phyloP scores from a whole-genome alignment of 2,329 filamentous ascomycete genomes.

The Neopestalotiopsis sp. region DNA sequence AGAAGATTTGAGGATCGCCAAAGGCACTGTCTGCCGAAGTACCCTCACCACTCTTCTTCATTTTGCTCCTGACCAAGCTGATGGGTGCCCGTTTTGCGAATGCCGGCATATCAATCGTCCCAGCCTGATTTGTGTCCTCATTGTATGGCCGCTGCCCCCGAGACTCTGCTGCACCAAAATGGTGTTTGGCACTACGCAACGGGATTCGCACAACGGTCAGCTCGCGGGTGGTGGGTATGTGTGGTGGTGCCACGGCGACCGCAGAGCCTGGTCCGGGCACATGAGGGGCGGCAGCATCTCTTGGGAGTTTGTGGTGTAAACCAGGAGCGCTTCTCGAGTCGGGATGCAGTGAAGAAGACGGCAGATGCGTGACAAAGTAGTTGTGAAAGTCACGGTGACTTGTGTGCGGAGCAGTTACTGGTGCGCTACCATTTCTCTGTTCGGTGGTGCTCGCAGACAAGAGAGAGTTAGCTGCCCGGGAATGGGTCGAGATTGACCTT shows the following conservation, averaged over 20 bases:
- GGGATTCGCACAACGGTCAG: slow-evolving; percentile 95
- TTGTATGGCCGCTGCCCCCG: slow-evolving; percentile 87
- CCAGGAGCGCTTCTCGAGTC: slow-evolving; percentile 71
- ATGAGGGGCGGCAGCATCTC: slow-evolving; percentile 83
- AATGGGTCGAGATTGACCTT: slow-evolving; percentile 21
- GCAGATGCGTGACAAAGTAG: slow-evolving; percentile 96
- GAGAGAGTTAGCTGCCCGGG: slow-evolving; percentile 14
- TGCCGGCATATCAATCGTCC: slow-evolving; percentile 89
- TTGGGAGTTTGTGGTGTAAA: slow-evolving; percentile 84
- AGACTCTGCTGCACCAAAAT: slow-evolving; percentile 82
- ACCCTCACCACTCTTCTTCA: slow-evolving; percentile 60
- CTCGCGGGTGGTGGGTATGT: slow-evolving; percentile 69
- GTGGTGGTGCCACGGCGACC: slow-evolving; percentile 63
- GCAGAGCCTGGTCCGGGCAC: slow-evolving; percentile 57
- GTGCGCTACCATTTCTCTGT: slow-evolving; percentile 14
- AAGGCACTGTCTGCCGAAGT: slow-evolving; percentile 76
- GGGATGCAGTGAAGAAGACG: slow-evolving; percentile 89
- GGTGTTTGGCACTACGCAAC: slow-evolving; percentile 90
- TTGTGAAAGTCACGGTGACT: slow-evolving; percentile 75
- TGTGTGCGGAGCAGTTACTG: slow-evolving; percentile 19
- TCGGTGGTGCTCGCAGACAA: slow-evolving; percentile 15
- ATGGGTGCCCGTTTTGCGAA: slow-evolving; percentile 86
- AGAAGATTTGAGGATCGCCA: slow-evolving; percentile 95
- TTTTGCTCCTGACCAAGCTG: slow-evolving; percentile 51
- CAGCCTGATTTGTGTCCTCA: slow-evolving; percentile 92